Evolutionary conservation across 306 rosid species (phyloP), one percentile per base, ranked within the genome.

Genomic region (Cicer cuneatum): DNA sequence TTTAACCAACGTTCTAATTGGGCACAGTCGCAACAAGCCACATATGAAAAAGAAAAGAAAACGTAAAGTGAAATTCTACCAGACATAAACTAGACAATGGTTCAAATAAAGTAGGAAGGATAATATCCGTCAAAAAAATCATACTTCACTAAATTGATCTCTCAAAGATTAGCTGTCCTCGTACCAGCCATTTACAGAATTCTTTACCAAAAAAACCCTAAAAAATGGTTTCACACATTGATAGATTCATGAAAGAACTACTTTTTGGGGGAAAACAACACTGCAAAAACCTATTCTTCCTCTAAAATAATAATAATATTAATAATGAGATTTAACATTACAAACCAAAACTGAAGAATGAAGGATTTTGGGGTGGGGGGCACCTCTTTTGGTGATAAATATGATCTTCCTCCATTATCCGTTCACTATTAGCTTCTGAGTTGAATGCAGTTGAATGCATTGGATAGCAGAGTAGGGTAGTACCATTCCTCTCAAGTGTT

Each of bases 241-340:
- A 39, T 58, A 24, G 15, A 58, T 58, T 58, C 65, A 58, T n/a
- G 33, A 62, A 38, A 39, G 12, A 62, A 38, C 12, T 61, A 13
- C 38, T 41, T 15, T 61, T 61, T 10, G 29, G 46, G 45, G 41
- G 10, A 14, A 38, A 38, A 39, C 33, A 62, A 14, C 33, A 37
- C 13, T 14, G 69, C 49, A 15, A 40, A 63, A 63, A 63, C n/a
- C 33, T 39, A 63, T 41, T 63, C 68, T 39, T 62, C 48, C 69
- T 8, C 48, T 40, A 39, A 39, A 63, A 63, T 39, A 2, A n/a
- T n/a, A 63, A 62, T 33, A 33, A n/a, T 29, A 29, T 3, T 29
- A 3, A 29, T 29, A 29, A 29, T 29, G 35, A 56, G 39, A 24
- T 10, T 21, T 35, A 59, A 12, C 65, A 57, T 33, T 59, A 59